A percentile compares a stretch with the other conserved stretches of the same genome.
These are phyloP conservation scores for Colletotrichum lini DNA, from an alignment of 2,329 filamentous ascomycete species.

Conservation along the genomic window DNA sequence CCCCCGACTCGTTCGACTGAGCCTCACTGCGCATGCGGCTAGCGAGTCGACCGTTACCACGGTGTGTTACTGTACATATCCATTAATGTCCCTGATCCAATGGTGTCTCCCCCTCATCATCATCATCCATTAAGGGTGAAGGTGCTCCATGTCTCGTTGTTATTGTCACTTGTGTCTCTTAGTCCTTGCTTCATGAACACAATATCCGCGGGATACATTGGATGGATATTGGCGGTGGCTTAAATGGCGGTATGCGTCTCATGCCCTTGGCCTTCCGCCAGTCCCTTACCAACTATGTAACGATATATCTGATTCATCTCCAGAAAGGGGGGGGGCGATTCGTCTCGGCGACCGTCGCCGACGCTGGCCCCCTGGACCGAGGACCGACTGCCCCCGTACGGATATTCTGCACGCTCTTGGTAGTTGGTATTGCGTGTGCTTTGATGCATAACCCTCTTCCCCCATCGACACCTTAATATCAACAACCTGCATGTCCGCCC, in stretches of 20 bases:
- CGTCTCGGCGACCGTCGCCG: not conserved
- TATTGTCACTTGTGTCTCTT: not conserved
- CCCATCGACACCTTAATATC: conserved; percentile 32
- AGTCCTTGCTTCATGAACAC: too few relatives aligned
- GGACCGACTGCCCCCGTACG: not conserved
- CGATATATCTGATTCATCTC: conserved; percentile 2
- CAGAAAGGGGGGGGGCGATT: not conserved
- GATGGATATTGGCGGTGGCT: not conserved
- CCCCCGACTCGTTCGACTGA: not conserved
- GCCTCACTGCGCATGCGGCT: conserved; percentile 7
- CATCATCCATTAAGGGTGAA: not conserved
- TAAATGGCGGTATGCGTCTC: conserved; percentile 17
- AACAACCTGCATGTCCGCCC: conserved; percentile 32
- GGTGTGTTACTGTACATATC: not conserved
- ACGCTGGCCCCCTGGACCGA: not conserved
- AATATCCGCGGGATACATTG: not conserved
- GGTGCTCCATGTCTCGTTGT: not conserved
- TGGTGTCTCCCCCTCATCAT: not conserved
- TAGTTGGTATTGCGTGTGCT: conserved; percentile 12
- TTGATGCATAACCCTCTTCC: conserved; percentile 5
- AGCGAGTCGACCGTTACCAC: not conserved
- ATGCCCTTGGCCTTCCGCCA: not conserved
- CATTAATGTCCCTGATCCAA: not conserved
- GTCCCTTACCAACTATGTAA: not conserved
- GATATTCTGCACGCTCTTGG: too few relatives aligned